Evolutionary conservation across 2,329 filamentous ascomycete genomes (phyloP), one percentile per base, ranked within the genome.

Genomic region (Dothidotthia symphoricarpi): DNA sequence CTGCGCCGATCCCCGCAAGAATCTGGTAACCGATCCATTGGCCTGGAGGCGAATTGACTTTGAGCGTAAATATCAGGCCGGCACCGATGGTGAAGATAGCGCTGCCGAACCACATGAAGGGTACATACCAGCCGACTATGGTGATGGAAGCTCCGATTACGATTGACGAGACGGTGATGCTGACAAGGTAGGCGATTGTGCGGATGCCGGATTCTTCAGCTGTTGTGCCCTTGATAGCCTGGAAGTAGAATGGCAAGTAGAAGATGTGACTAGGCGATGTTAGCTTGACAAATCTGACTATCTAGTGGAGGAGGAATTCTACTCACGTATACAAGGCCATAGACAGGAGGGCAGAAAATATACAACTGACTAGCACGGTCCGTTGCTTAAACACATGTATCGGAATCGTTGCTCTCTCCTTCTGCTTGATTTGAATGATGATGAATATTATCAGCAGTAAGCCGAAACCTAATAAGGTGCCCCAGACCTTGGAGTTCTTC

Each of bases 401-500:
- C 0, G 59, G 59, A 3, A 67, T 56, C 0, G 62, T 67, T 3
- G 61, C 61, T 4, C 51, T 42, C 13, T 65, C 61, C 11, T 52
- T 43, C 28, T 59, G 53, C 13, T 53, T 44, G 22, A 63, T 39
- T 31, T 68, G 59, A 8, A 66, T 49, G 9, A 14, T 43, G 29
- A 66, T 57, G 44, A 80, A 79, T 4, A 67, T 47, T 15, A 72
- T 54, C 25, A 73, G 64, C 1, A 74, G 51, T 0, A 77, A 57
- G 0, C 67, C 75, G 15, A 74, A 74, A 1, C 75, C 53, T 3
- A 75, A 62, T 55, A 76, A 74, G 2, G 73, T 63, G 0, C 67
- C 68, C 44, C 81, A 80, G n/a, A 70, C 68, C 0, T 67, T 63
- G 0, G 66, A 70, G 7, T 68, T 67, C 32, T 63, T 52, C 78